A percentile compares a stretch with the other conserved stretches of the same genome.
These are phyloP conservation scores for Candida glaebosa DNA, from an alignment of 805 yeast genomes.

Conservation along the genomic window DNA sequence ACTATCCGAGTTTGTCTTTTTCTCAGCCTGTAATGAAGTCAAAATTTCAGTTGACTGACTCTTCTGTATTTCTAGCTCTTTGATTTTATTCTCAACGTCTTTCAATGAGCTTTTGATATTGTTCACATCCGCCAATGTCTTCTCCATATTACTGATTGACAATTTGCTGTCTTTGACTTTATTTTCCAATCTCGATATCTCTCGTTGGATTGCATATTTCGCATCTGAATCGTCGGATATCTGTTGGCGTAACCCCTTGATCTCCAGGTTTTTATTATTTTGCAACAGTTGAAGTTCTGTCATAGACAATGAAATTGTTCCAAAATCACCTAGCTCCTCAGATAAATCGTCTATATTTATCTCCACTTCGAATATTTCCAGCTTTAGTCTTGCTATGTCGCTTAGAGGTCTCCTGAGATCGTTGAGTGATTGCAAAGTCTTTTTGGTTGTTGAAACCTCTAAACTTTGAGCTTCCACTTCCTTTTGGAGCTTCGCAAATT, in stretches of 20 bases:
- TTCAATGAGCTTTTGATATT: slow-evolving; percentile 35
- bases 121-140: slow-evolving; percentile 44
- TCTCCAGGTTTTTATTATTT: slow-evolving; percentile 30
- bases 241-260: slow-evolving; percentile 38
- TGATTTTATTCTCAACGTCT: slow-evolving; percentile 25
- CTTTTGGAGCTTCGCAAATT: slow-evolving; percentile 1
- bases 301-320: slow-evolving; percentile 32
- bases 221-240: slow-evolving; percentile 31
- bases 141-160: slow-evolving; percentile 50
- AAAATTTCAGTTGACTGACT: slow-evolving; percentile 17
- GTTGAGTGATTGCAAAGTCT: slow-evolving; percentile 11
- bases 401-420: slow-evolving; percentile 23
- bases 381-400: slow-evolving; percentile 31
- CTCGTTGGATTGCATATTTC: slow-evolving; percentile 44
- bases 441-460: slow-evolving; percentile 5
- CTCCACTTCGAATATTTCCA: slow-evolving; percentile 25
- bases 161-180: slow-evolving; percentile 52
- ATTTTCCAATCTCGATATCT: slow-evolving; percentile 44
- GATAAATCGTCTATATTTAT: slow-evolving; percentile 23
- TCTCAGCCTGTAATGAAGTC: slow-evolving; percentile 10
- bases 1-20: slow-evolving; percentile 5
- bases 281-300: slow-evolving; percentile 47
- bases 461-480: slow-evolving; percentile 6
- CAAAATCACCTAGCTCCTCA: slow-evolving; percentile 36
- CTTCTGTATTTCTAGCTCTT: slow-evolving; percentile 20